These are phyloP conservation scores for Apiospora hydei DNA, from an alignment of 2,329 filamentous ascomycete species.

Conservation along the genomic window DNA sequence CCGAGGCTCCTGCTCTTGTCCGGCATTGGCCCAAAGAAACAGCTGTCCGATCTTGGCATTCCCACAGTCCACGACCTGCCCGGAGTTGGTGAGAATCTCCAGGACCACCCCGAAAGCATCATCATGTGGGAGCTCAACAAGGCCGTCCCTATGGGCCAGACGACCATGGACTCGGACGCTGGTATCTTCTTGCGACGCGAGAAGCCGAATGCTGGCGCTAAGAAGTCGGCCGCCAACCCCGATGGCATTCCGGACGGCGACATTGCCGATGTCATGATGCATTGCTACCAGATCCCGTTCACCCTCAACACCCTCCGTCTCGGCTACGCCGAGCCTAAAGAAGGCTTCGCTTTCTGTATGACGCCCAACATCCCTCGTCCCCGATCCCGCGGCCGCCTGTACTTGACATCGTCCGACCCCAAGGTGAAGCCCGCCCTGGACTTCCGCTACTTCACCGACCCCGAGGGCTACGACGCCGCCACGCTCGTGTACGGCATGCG, in stretches of 20 bases:
- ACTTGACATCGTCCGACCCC: slow-evolving; percentile 78
- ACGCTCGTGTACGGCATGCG: slow-evolving; percentile 80
- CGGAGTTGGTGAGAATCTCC: slow-evolving; percentile 67
- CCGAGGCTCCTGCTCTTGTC: slow-evolving; percentile 70
- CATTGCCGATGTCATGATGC: slow-evolving; percentile 91
- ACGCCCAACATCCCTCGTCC: slow-evolving; percentile 89
- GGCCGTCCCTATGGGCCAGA: slow-evolving; percentile 79
- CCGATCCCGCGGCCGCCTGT: slow-evolving; percentile 78
- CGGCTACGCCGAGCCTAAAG: slow-evolving; percentile 68
- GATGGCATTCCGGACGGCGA: slow-evolving; percentile 68
- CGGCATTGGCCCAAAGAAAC: slow-evolving; percentile 61
- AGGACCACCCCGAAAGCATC: slow-evolving; percentile 67
- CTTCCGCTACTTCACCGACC: slow-evolving; percentile 89
- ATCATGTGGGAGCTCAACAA: slow-evolving; percentile 81
- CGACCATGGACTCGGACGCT: slow-evolving; percentile 90
- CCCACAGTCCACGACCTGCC: slow-evolving; percentile 63
- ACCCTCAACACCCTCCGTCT: slow-evolving; percentile 84
- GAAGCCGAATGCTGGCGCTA: slow-evolving; percentile 69
- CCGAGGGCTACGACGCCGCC: slow-evolving; percentile 83
- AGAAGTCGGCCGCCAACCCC: slow-evolving; percentile 56
- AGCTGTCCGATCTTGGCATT: slow-evolving; percentile 62
- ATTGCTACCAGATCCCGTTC: slow-evolving; percentile 96
- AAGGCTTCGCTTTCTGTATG: slow-evolving; percentile 90
- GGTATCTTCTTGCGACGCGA: slow-evolving; percentile 88
- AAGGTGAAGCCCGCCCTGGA: slow-evolving; percentile 82